These are phyloP conservation scores for Massariosphaeria phaeospora DNA, from an alignment of 495 filamentous ascomycete genomes.

Conservation along the genomic window DNA sequence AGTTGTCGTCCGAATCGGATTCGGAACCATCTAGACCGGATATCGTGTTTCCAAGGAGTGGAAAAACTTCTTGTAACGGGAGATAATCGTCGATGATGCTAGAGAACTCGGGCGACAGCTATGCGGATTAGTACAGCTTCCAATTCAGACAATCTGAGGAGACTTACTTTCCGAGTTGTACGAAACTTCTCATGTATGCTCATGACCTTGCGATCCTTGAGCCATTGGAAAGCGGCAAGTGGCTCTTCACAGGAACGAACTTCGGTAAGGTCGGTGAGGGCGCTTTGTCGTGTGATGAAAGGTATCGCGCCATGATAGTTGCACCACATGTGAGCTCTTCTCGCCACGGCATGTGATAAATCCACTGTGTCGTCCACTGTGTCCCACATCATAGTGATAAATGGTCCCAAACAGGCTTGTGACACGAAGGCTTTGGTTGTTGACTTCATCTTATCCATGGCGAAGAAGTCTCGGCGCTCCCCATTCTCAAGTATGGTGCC, in stretches of 20 bases:
- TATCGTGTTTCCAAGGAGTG: conserved; percentile 19
- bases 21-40: conserved; percentile 22
- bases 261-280: conserved; percentile 42
- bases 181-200: conserved; percentile 50
- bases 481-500: conserved; percentile 40
- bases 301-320: conserved; percentile 53
- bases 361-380: conserved; percentile 48
- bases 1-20: conserved; percentile 16
- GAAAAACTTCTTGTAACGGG: conserved; percentile 18
- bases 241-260: conserved; percentile 44
- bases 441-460: conserved; percentile 39
- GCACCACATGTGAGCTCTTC: conserved; percentile 52
- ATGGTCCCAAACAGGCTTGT: conserved; percentile 38
- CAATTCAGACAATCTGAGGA: neutral
- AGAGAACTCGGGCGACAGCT: conserved; percentile 26
- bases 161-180: conserved; percentile 41
- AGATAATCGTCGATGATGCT: conserved; percentile 27
- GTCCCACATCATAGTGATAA: conserved; percentile 48
- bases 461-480: conserved; percentile 42
- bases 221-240: conserved; percentile 53
- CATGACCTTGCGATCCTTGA: conserved; percentile 52
- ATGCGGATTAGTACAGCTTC: neutral
- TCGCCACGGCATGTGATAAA: conserved; percentile 50
- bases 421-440: conserved; percentile 52
- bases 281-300: conserved; percentile 47